These are phyloP conservation scores for Microthyrium microscopicum DNA, from an alignment of 2,329 filamentous ascomycete genomes.

Conservation along the genomic window DNA sequence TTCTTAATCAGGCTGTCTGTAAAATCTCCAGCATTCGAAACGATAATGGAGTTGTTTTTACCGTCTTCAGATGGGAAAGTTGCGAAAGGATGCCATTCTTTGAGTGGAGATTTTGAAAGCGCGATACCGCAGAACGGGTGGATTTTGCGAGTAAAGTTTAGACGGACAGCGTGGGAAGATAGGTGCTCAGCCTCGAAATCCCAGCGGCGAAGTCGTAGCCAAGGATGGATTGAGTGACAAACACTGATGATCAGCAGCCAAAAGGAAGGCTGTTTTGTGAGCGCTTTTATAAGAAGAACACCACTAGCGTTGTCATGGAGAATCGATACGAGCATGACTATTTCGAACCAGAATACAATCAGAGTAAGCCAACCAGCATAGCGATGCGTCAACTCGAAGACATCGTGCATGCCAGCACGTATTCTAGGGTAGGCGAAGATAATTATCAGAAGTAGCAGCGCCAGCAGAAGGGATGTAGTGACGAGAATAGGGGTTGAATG, in stretches of 20 bases:
- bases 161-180: conserved; percentile 53
- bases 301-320: conserved; percentile 11
- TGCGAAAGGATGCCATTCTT: conserved; percentile 22
- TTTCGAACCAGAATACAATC: conserved; percentile 16
- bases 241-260: conserved; percentile 57
- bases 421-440: conserved; percentile 14
- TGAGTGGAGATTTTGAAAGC: conserved; percentile 15
- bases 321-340: conserved; percentile 7
- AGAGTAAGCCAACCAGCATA: conserved; percentile 18
- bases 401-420: conserved; percentile 14
- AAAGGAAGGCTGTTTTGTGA: conserved; percentile 36
- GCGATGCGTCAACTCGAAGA: conserved; percentile 19
- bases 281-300: conserved; percentile 13
- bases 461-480: conserved; percentile 12
- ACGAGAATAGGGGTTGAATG: conserved; percentile 13
- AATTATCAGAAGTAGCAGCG: conserved; percentile 13
- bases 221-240: conserved; percentile 50
- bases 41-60: conserved; percentile 15
- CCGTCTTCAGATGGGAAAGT: conserved; percentile 18
- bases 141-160: conserved; percentile 29
- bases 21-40: conserved; percentile 21
- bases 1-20: conserved; percentile 12
- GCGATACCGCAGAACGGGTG: conserved; percentile 15
- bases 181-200: conserved; percentile 48
- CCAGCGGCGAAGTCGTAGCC: conserved; percentile 54